Percentiles rank a stretch among this genome's conserved stretches.
These are phyloP conservation scores for Neobulgaria alba DNA, from an alignment of 2,329 filamentous ascomycete species.

Conservation along the genomic window DNA sequence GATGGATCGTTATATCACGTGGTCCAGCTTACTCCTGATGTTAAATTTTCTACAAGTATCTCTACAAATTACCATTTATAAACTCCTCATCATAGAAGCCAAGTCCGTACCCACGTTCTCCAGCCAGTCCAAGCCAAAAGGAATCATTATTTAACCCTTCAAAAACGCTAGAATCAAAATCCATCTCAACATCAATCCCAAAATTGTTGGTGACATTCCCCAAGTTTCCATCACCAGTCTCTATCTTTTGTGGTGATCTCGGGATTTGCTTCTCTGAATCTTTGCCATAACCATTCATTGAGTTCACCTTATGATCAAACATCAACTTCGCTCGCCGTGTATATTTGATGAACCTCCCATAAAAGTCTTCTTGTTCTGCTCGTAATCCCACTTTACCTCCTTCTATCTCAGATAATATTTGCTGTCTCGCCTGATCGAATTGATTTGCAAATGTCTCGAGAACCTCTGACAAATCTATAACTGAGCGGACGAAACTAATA, in stretches of 20 bases:
- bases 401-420: neutral
- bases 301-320: neutral
- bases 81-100: neutral
- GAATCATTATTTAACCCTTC: slow-evolving; percentile 2
- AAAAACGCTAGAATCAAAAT: neutral
- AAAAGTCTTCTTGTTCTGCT: neutral
- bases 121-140: neutral
- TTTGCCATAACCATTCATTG: neutral
- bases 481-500: neutral
- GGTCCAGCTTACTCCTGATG: too few species aligned
- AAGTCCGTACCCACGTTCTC: neutral
- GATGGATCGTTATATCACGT: too few species aligned
- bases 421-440: neutral
- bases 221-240: neutral
- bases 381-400: neutral
- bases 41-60: too few species aligned
- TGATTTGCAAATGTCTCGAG: neutral
- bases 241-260: neutral
- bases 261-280: too few species aligned
- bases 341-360: neutral
- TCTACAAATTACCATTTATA: too few species aligned
- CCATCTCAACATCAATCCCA: neutral
- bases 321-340: neutral
- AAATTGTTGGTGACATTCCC: neutral
- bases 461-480: slow-evolving; percentile 1